Percentiles rank a stretch among this genome's conserved stretches.
phyloP scores from a whole-genome alignment of 2,329 filamentous ascomycete species.

The Cladophialophora carrionii region DNA sequence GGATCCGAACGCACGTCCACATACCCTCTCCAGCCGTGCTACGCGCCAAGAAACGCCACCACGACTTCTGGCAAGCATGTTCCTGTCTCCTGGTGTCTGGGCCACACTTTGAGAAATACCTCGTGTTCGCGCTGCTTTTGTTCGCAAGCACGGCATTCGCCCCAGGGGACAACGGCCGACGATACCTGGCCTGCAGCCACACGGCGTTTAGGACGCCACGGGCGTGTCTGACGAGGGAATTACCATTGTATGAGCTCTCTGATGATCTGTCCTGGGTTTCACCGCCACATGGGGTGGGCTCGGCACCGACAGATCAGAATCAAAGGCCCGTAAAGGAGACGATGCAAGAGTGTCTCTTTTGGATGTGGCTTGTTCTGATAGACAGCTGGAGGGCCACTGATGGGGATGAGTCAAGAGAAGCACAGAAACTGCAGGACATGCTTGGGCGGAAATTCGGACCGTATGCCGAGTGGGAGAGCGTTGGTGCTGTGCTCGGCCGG shows the following conservation, averaged over 20 bases:
- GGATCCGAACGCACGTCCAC: neutral
- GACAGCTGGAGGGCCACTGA: conserved; percentile 9
- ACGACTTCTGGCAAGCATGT: conserved; percentile 13
- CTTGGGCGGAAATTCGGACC: neutral
- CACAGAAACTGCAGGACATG: neutral
- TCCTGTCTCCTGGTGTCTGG: conserved; percentile 7
- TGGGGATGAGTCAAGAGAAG: neutral
- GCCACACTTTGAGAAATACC: conserved; percentile 10
- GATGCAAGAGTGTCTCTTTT: conserved; percentile 7
- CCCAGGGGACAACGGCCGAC: neutral
- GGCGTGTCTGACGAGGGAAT: neutral
- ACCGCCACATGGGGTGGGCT: neutral
- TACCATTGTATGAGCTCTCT: neutral
- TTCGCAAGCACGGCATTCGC: conserved; percentile 5
- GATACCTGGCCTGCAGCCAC: conserved; percentile 2
- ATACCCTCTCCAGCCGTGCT: neutral
- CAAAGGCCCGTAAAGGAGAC: neutral
- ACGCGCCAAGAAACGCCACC: neutral
- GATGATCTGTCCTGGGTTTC: neutral
- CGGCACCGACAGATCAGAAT: too few relatives aligned
- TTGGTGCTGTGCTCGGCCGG: neutral
- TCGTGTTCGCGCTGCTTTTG: conserved; percentile 5
- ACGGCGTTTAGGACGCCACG: conserved; percentile 7
- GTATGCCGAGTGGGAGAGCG: neutral
- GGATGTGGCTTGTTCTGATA: conserved; percentile 15